A percentile compares a stretch with the other conserved stretches of the same genome.
Conservation (phyloP, 805 yeast genomes). For the Martiniozyma abietophila region DNA sequence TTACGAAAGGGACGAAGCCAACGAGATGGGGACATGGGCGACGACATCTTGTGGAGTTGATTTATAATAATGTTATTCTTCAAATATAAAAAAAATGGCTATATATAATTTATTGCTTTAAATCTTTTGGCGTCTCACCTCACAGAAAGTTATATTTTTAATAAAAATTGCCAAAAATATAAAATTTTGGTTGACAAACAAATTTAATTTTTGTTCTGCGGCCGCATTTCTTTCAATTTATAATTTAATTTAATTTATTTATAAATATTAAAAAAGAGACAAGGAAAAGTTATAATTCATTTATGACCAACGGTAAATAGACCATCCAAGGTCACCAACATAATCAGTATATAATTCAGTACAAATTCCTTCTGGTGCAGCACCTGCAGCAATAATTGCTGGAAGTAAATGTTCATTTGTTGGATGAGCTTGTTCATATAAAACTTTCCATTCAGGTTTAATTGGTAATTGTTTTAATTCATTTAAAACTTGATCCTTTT, state of each 20-base stretch:
- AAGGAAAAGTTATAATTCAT: too few relatives aligned
- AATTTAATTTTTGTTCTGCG: too few relatives aligned
- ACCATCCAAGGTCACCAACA: conserved; percentile 54
- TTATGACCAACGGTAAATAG: conserved; percentile 50
- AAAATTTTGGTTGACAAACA: too few relatives aligned
- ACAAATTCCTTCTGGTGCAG: conserved; percentile 36
- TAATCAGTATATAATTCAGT: conserved; percentile 38
- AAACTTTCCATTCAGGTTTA: conserved; percentile 19
- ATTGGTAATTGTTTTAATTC: conserved; percentile 29
- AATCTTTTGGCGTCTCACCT: too few relatives aligned
- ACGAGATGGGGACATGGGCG: conserved; percentile 5
- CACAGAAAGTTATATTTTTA: neutral
- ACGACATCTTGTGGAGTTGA: neutral
- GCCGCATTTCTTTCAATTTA: too few relatives aligned
- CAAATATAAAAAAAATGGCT: too few relatives aligned
- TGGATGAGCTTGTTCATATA: conserved; percentile 53
- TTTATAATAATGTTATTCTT: too few relatives aligned
- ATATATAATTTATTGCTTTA: too few relatives aligned
- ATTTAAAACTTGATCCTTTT: conserved; percentile 26
- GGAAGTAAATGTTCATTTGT: conserved; percentile 71
- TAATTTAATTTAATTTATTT: too few relatives aligned
- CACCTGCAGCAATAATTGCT: conserved; percentile 49
- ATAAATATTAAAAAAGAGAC: too few relatives aligned
- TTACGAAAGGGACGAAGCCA: conserved; percentile 4
- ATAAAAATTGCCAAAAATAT: neutral